These are phyloP conservation scores for Syzygium jambos DNA, from an alignment of 345 rosid genomes.

Conservation along the genomic window DNA sequence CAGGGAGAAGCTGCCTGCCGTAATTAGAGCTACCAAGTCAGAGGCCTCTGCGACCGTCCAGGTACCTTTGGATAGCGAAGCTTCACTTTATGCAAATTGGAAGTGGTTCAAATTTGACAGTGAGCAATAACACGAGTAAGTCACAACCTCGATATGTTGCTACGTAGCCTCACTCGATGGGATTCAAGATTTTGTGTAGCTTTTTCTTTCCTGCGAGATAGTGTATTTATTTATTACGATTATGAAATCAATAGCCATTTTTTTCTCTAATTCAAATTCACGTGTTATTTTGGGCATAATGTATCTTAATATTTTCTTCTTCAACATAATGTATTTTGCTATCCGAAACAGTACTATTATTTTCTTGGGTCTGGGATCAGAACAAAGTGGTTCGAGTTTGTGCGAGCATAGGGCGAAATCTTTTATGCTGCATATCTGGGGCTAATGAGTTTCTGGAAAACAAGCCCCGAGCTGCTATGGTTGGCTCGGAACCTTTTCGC, in stretches of 20 bases:
- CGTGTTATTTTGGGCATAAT: not conserved
- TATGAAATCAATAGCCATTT: not conserved
- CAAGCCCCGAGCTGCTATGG: not conserved
- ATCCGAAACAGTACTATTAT: not conserved
- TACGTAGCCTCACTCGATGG: not conserved
- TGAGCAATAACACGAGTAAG: not conserved
- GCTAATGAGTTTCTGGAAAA: not conserved
- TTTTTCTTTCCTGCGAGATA: not conserved
- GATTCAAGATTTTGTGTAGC: not conserved
- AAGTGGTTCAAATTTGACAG: conserved; percentile 82
- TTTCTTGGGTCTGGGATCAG: not conserved
- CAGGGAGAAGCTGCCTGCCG: conserved; percentile 42
- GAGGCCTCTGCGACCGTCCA: conserved; percentile 23
- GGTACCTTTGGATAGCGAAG: conserved; percentile 40
- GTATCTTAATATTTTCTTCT: not conserved
- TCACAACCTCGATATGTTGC: not conserved
- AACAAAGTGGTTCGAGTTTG: not conserved
- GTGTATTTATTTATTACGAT: not conserved
- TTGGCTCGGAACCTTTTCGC: not conserved
- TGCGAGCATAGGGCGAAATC: not conserved
- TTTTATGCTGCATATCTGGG: not conserved
- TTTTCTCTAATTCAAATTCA: not conserved
- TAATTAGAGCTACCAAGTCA: conserved; percentile 2
- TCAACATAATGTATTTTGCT: not conserved
- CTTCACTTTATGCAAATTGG: conserved; percentile 68